Evolutionary conservation across 306 rosid genomes (phyloP).

Genomic region (Begonia fuchsioides): DNA sequence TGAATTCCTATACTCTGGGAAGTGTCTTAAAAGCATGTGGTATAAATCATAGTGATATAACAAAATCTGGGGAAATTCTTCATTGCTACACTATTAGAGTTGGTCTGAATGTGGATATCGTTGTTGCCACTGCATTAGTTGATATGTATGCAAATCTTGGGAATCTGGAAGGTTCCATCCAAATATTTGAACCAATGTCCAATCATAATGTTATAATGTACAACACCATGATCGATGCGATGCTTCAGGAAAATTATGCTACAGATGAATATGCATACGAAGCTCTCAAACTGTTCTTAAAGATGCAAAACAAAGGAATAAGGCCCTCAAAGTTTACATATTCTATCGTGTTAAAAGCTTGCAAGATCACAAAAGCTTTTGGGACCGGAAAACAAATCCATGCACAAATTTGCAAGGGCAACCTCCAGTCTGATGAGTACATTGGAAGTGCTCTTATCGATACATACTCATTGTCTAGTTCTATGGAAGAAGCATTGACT

Average conservation of each 20-base stretch:
- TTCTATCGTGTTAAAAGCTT: slow-evolving; percentile 35
- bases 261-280: slow-evolving; percentile 13
- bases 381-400: slow-evolving; percentile 36
- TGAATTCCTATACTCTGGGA: slow-evolving; percentile 38
- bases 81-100: slow-evolving; percentile 27
- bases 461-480: slow-evolving; percentile 28
- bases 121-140: slow-evolving; percentile 40
- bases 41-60: slow-evolving; percentile 6
- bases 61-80: slow-evolving; percentile 22
- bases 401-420: slow-evolving; percentile 31
- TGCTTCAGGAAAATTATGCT: slow-evolving; percentile 18
- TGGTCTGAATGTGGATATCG: slow-evolving; percentile 29
- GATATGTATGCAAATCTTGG: slow-evolving; percentile 47
- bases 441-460: slow-evolving; percentile 38
- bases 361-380: slow-evolving; percentile 22
- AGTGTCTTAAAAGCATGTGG: slow-evolving; percentile 39
- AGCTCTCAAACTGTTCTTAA: slow-evolving; percentile 27
- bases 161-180: slow-evolving; percentile 21
- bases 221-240: slow-evolving; percentile 44
- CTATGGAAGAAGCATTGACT: slow-evolving; percentile 23
- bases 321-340: slow-evolving; percentile 40
- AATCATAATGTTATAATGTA: slow-evolving; percentile 24
- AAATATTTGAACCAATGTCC: slow-evolving; percentile 18
- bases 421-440: slow-evolving; percentile 34
- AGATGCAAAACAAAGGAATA: slow-evolving; percentile 34